Percentiles rank a stretch among this genome's conserved stretches.
These are phyloP conservation scores for Fusarium fujikuroi DNA, from an alignment of 2,329 filamentous ascomycete genomes.

Conservation along the genomic window DNA sequence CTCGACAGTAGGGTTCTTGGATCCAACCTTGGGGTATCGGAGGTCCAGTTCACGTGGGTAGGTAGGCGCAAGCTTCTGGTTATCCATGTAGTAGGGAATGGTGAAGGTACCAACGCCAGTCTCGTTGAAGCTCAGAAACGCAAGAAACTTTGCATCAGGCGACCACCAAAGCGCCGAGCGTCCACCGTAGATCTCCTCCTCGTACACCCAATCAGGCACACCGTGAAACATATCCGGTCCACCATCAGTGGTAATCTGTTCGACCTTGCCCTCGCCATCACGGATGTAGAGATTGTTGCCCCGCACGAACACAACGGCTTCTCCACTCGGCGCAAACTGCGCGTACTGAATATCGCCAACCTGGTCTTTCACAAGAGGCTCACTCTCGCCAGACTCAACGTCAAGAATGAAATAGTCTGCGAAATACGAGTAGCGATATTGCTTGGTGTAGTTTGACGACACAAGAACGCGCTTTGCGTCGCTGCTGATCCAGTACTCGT, in stretches of 20 bases:
- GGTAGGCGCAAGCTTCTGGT: conserved; percentile 64
- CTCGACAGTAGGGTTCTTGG: conserved; percentile 72
- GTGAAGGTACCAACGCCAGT: conserved; percentile 74
- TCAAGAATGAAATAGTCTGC: conserved; percentile 74
- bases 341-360: conserved; percentile 75
- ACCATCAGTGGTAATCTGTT: conserved; percentile 68
- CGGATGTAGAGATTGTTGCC: conserved; percentile 71
- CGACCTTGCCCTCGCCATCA: conserved; percentile 58
- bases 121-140: conserved; percentile 89
- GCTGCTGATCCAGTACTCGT: conserved; percentile 70
- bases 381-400: conserved; percentile 64
- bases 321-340: conserved; percentile 66
- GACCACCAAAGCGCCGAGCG: conserved; percentile 94
- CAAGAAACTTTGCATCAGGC: conserved; percentile 83
- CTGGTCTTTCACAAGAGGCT: conserved; percentile 68
- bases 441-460: conserved; percentile 73
- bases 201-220: conserved; percentile 85
- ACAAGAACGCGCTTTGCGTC: conserved; percentile 69
- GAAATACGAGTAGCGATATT: conserved; percentile 75
- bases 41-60: conserved; percentile 72
- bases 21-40: conserved; percentile 75
- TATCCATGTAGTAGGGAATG: conserved; percentile 74
- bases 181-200: conserved; percentile 69
- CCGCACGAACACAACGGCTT: conserved; percentile 73
- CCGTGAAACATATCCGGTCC: conserved; percentile 71